These are phyloP conservation scores for Fusarium hostae DNA, from an alignment of 2,329 filamentous ascomycete genomes.

Conservation along the genomic window DNA sequence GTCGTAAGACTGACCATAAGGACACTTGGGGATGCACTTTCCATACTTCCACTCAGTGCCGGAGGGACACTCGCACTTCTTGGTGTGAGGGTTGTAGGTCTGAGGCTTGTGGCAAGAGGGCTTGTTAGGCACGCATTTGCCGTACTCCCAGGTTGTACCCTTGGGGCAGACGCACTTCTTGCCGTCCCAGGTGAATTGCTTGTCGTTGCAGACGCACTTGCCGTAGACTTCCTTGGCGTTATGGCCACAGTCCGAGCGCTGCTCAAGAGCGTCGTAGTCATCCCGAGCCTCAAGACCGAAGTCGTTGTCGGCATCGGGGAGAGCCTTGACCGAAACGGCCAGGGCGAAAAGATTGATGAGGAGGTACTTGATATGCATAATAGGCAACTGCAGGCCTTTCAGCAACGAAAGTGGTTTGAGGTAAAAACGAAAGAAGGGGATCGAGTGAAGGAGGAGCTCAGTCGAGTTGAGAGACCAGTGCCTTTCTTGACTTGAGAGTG, in stretches of 20 bases:
- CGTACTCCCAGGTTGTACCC: not conserved
- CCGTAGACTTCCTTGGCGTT: slow-evolving; percentile 25
- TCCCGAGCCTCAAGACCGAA: slow-evolving; percentile 33
- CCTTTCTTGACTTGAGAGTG: slow-evolving; percentile 36
- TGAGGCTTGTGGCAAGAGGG: slow-evolving; percentile 6
- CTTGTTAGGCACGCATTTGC: slow-evolving; percentile 15
- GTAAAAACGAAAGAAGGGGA: slow-evolving; percentile 8
- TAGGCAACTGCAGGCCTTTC: slow-evolving; percentile 34
- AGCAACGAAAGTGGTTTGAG: slow-evolving; percentile 16
- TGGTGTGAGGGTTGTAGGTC: slow-evolving; percentile 2
- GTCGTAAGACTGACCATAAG: slow-evolving; percentile 7
- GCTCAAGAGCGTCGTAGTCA: slow-evolving; percentile 12
- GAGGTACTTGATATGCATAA: slow-evolving; percentile 38
- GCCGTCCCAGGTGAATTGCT: not conserved
- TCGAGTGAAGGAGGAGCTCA: slow-evolving; percentile 24
- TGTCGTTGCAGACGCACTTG: slow-evolving; percentile 20
- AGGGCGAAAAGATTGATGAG: slow-evolving; percentile 34
- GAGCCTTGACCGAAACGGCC: slow-evolving; percentile 36
- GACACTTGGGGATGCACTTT: slow-evolving; percentile 15
- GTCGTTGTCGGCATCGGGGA: slow-evolving; percentile 32
- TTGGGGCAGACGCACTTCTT: slow-evolving; percentile 26
- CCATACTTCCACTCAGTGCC: slow-evolving; percentile 7
- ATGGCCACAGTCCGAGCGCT: slow-evolving; percentile 16
- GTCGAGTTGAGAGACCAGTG: slow-evolving; percentile 20
- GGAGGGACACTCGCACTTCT: slow-evolving; percentile 21